These are phyloP conservation scores for Lyophyllum atratum DNA, from an alignment of 768 basidiomycete species.

Conservation along the genomic window DNA sequence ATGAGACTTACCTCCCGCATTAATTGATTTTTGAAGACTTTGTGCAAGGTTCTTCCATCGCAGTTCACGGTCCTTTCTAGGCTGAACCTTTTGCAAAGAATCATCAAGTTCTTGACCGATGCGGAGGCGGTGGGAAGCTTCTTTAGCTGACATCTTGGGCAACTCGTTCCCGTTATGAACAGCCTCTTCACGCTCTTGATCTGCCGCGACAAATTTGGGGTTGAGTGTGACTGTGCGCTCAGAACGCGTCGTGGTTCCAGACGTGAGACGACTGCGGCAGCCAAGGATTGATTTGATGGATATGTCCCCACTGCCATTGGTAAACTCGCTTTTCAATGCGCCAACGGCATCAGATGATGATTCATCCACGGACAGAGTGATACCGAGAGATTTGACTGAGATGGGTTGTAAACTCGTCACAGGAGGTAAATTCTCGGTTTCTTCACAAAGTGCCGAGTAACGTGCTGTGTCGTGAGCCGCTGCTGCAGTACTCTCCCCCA, in stretches of 20 bases:
- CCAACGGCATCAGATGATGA: not conserved
- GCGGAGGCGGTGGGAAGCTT: constrained; percentile 12
- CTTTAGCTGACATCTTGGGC: not conserved
- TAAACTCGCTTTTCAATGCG: not conserved
- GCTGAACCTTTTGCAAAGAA: not conserved
- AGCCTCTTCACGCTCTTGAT: not conserved
- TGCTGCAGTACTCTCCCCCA: not conserved
- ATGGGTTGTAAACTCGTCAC: not conserved
- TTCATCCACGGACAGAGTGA: not conserved
- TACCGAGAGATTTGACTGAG: not conserved
- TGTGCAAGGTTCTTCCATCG: constrained; percentile 7
- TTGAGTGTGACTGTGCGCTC: not conserved
- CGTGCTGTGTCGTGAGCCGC: constrained; percentile 11
- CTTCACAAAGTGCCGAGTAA: constrained; percentile 12
- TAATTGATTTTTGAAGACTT: not conserved
- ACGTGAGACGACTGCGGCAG: not conserved
- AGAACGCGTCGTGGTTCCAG: not conserved
- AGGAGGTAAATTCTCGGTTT: not conserved
- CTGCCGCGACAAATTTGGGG: not conserved
- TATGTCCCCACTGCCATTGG: not conserved
- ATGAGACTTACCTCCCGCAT: not conserved
- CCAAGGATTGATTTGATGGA: not conserved
- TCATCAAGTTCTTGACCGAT: constrained; percentile 5
- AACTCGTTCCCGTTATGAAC: not conserved
- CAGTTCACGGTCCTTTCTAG: constrained; percentile 1